Percentiles rank a stretch among this genome's conserved stretches.
phyloP scores from a whole-genome alignment of 176 grass and related monocot genomes.

The Themeda triandra region DNA sequence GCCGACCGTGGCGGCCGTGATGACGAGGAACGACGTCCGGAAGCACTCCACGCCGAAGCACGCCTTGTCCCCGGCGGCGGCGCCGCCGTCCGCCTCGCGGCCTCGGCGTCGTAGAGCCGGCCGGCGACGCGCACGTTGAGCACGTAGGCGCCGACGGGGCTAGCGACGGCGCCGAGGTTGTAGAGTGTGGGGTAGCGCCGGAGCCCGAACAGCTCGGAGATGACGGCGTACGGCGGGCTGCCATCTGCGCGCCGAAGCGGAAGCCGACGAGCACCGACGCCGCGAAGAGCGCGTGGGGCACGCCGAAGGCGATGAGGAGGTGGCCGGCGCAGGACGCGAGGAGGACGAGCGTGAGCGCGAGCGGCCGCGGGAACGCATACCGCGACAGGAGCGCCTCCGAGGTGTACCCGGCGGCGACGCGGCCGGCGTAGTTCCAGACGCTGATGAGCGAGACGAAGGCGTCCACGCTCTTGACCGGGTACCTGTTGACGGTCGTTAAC shows the following conservation, averaged over 20 bases:
- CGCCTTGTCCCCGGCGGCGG: background rate
- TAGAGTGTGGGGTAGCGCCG: background rate
- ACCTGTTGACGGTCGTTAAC: no score
- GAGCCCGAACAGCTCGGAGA: constrained; percentile 28
- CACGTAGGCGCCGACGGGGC: background rate
- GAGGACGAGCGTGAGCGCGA: constrained; percentile 26
- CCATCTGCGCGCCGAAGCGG: constrained; percentile 90
- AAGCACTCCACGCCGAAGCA: constrained; percentile 20
- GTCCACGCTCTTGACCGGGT: constrained; percentile 19
- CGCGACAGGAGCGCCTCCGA: constrained; percentile 25
- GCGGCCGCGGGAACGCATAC: constrained; percentile 36
- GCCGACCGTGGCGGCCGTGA: background rate
- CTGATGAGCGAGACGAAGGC: constrained; percentile 55
- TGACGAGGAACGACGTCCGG: constrained; percentile 10
- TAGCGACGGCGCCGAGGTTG: background rate
- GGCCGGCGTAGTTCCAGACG: constrained; percentile 50
- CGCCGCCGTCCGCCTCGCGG: background rate
- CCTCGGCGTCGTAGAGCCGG: background rate
- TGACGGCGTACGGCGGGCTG: constrained; percentile 24
- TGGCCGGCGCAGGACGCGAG: constrained; percentile 39
- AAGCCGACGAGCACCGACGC: constrained; percentile 74
- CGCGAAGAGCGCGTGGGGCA: constrained; percentile 43
- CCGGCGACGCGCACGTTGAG: background rate
- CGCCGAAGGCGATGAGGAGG: background rate
- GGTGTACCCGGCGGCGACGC: constrained; percentile 27